Base-by-base conservation (phyloP, 345 rosid species). In the Acer negundo region DNA sequence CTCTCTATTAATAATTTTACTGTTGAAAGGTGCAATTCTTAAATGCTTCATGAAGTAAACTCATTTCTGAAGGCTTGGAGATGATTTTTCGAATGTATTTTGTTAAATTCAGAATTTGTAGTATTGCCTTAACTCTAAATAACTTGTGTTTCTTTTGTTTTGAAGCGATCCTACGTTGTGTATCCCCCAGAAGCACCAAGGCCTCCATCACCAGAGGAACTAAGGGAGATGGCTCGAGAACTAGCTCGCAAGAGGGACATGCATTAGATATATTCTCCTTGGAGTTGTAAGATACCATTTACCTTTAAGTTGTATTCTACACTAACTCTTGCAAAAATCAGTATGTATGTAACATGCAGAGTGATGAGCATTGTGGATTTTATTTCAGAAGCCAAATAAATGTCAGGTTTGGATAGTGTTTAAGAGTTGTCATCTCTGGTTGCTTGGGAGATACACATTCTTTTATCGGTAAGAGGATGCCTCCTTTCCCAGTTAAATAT, bases 181-280 rank as follows among this genome's bases (percentile, higher is more conserved):
- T 89, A 87, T 75, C 92, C 92, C 15, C 84, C 90, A 0, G 87
- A 89, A 78, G 87, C 58, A 75, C 82, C 76, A 16, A 83, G 87
- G 67, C 91, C 95, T 4, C 93, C 84, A 24, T 87, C 93, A 1
- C 92, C 95, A 0, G 93, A 91, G 75, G 92, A 89, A 69, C 74
- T 88, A 7, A 88, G 95, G 81, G 95, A 91, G 79, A 88, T 87
- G 90, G 92, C 91, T 6, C 84, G 92, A 42, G 90, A 85, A 70
- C 80, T 89, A 66, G 90, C 88, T 62, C 84, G 82, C 72, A 82
- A 87, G 86, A 85, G 80, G 67, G 81, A 82, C 75, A 55, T 4
- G 42, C 83, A 53, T 65, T 84, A 74, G 61, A 65, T 83, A 72
- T 69, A 66, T 68, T 55, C 73, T 70, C n/a, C 44, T 69, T 11